Evolutionary conservation across 2,329 filamentous ascomycete species (phyloP).

Genomic region (Teratosphaeria destructans): DNA sequence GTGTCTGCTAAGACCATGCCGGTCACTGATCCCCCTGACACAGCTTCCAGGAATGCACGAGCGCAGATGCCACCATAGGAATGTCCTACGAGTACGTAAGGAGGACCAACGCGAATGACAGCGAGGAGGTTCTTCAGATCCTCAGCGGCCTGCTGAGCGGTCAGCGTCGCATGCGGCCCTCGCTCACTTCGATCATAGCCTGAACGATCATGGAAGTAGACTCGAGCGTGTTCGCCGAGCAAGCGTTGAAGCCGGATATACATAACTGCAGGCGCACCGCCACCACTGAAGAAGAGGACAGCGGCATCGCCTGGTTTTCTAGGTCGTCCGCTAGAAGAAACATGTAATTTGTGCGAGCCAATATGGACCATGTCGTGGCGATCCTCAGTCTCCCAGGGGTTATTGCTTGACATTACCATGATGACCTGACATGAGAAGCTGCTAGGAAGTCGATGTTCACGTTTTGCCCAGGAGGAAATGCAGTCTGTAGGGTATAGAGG

Average conservation of each 20-base stretch:
- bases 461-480: not conserved
- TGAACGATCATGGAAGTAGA: not conserved
- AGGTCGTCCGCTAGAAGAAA: not conserved
- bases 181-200: not conserved
- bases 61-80: not conserved
- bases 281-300: not conserved
- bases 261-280: not conserved
- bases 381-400: not conserved
- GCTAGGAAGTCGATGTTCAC: not conserved
- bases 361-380: not conserved
- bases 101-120: not conserved
- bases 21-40: not conserved
- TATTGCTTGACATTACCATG: not conserved
- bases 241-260: not conserved
- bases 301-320: not conserved
- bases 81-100: not conserved
- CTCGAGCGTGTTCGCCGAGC: not conserved
- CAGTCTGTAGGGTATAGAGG: not conserved
- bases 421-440: not conserved
- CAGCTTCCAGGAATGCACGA: not conserved
- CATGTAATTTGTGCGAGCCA: not conserved
- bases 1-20: not conserved
- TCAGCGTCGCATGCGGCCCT: not conserved
- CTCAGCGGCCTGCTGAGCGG: not conserved
- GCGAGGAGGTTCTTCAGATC: not conserved